Percentiles rank a stretch among this genome's conserved stretches.
Evolutionary conservation across 2,329 filamentous ascomycete species (phyloP).

Genomic region (Claviceps africana): DNA sequence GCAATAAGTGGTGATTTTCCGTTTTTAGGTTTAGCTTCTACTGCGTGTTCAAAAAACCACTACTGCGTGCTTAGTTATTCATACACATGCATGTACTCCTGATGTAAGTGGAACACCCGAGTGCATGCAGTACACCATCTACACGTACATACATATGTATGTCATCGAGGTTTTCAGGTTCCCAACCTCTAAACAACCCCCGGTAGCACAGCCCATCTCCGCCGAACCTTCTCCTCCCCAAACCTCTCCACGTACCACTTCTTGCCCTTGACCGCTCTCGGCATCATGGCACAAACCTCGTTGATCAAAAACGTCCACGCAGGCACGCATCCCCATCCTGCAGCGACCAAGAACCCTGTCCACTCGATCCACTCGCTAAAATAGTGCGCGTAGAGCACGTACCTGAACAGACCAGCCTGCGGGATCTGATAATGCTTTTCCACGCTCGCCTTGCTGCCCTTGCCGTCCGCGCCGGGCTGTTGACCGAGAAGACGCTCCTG

Average conservation of each 20-base stretch:
- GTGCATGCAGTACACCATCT: no score
- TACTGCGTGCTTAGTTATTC: no score
- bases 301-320: slow-evolving; percentile 75
- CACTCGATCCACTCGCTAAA: slow-evolving; percentile 96
- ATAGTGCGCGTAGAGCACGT: slow-evolving; percentile 83
- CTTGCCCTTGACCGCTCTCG: slow-evolving; percentile 66
- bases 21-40: no score
- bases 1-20: no score
- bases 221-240: slow-evolving; percentile 65
- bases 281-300: slow-evolving; percentile 80
- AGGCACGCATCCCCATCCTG: slow-evolving; percentile 53
- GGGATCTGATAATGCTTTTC: slow-evolving; percentile 83
- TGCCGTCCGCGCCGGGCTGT: slow-evolving; percentile 19
- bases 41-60: no score
- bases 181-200: slow-evolving; percentile 33
- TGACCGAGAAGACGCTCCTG: slow-evolving; percentile 29
- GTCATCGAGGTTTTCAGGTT: no score
- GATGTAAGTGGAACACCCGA: no score
- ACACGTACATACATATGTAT: no score
- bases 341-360: slow-evolving; percentile 72
- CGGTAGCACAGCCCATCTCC: slow-evolving; percentile 57
- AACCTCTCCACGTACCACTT: slow-evolving; percentile 83
- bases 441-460: slow-evolving; percentile 10
- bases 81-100: no score
- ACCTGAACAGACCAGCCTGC: slow-evolving; percentile 65